A percentile compares a stretch with the other conserved stretches of the same genome.
Evolutionary conservation across 148 eudicot genomes (phyloP).

Genomic region (Rhododendron vialii): DNA sequence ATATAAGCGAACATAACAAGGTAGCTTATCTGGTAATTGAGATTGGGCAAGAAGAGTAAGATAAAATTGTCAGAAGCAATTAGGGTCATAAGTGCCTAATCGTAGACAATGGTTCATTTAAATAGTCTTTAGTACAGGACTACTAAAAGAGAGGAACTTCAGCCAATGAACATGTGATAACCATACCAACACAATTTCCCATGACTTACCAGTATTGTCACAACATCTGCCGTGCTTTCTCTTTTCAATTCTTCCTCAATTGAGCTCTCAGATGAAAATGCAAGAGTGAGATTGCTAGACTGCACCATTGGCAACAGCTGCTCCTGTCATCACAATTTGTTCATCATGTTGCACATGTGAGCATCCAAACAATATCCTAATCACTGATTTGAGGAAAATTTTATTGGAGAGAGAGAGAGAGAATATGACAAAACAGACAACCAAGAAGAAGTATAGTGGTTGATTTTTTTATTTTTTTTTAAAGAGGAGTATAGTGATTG

Average conservation of each 20-base stretch:
- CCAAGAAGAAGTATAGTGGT: background rate
- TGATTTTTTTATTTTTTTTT: background rate
- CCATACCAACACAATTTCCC: background rate
- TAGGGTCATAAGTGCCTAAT: background rate
- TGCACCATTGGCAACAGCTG: constrained; percentile 86
- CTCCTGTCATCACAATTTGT: constrained; percentile 44
- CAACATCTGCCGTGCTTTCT: constrained; percentile 96
- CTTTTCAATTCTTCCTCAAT: constrained; percentile 96
- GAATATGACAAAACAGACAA: background rate
- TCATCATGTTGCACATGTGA: background rate
- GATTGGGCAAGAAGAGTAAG: background rate
- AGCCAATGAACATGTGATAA: background rate
- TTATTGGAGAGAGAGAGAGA: background rate
- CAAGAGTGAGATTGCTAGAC: constrained; percentile 67
- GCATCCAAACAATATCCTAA: background rate
- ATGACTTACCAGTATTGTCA: constrained; percentile 72
- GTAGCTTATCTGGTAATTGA: constrained; percentile 77
- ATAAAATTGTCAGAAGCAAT: background rate
- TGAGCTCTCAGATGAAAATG: constrained; percentile 98
- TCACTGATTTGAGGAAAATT: background rate
- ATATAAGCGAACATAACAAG: constrained; percentile 99
- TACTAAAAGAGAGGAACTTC: background rate
- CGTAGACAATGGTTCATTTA: background rate
- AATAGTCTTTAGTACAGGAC: background rate
- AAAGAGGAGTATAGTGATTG: background rate